Base-by-base conservation (phyloP, 2,329 filamentous ascomycete species). In the Chrysoporthe austroafricana region DNA sequence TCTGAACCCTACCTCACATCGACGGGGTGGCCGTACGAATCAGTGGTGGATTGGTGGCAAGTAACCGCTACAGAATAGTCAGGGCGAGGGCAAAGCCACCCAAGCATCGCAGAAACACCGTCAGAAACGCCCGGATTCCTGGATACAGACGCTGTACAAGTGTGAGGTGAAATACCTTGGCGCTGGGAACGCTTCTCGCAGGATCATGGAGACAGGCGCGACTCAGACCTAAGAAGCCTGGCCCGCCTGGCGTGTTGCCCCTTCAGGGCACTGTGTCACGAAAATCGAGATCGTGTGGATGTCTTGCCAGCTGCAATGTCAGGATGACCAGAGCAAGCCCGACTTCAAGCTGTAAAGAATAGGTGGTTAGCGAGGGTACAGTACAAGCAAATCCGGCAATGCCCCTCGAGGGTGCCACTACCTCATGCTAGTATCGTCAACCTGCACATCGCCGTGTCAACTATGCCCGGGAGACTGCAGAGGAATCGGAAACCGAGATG, bases 131-230 rank as follows among this genome's bases (percentile, higher is more conserved):
- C 64, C 67, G 50, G 48, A 21, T 16, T 54, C 44, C 57, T 60
- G 64, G 64, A 62, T 67, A 46, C 48, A 67, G 48, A 52, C 39
- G 60, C 60, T 26, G 46, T 39, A 66, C 64, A 67, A 32, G 56
- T 61, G 56, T 36, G 39, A 58, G 46, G 34, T 60, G 26, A n/a
- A 21, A 21, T 56, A 54, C 36, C 64, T 56, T 69, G 54, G 56
- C 61, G 42, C 42, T 62, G 54, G 39, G 56, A 43, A 36, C 21
- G 43, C 46, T 66, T 43, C 62, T 43, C 32, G 39, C 62, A 62
- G 61, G 39, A 58, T 18, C 54, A 63, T 64, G 44, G 63, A 58
- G 48, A 52, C 42, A 52, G 50, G 18, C 48, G 63, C 26, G 62
- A 69, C 43, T 64, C 50, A 64, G 64, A 58, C 64, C 50, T 36